phyloP scores from a whole-genome alignment of 148 eudicot species.

The Persicaria maculosa region DNA sequence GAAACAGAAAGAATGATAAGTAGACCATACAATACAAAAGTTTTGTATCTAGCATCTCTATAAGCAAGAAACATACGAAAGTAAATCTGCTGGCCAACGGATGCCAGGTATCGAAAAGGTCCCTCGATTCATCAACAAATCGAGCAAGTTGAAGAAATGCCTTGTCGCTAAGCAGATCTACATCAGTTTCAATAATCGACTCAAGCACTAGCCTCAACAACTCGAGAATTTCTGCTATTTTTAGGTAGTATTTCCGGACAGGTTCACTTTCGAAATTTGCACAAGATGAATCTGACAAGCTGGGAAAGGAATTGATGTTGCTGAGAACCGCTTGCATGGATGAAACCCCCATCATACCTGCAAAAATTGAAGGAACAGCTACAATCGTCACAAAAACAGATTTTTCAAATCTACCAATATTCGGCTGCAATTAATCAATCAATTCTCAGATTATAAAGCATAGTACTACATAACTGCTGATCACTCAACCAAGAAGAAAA shows the following conservation, averaged over 20 bases:
- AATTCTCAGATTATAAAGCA: too few relatives aligned
- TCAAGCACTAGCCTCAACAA: conserved; percentile 47
- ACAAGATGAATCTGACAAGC: conserved; percentile 21
- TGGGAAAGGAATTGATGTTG: conserved; percentile 32
- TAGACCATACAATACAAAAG: not conserved
- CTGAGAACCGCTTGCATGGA: conserved; percentile 35
- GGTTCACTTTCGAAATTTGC: conserved; percentile 32
- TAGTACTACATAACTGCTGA: not conserved
- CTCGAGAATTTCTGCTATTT: conserved; percentile 39
- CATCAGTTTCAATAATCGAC: conserved; percentile 24
- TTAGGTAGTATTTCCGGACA: conserved; percentile 31
- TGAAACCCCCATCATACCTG: conserved; percentile 44
- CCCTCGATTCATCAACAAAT: conserved; percentile 40
- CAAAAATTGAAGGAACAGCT: not conserved
- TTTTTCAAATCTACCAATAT: too few relatives aligned
- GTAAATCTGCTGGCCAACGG: conserved; percentile 51
- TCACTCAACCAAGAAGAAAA: not conserved
- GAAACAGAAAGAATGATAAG: not conserved
- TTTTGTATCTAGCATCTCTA: too few relatives aligned
- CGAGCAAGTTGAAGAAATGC: conserved; percentile 29
- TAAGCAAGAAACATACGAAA: conserved; percentile 33
- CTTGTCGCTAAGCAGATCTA: conserved; percentile 32
- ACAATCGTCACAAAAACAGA: too few relatives aligned
- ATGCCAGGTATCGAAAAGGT: conserved; percentile 45
- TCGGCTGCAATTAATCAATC: too few relatives aligned